phyloP scores from a whole-genome alignment of 1,284 basidiomycete species.

The Anthracocystis setariae region DNA sequence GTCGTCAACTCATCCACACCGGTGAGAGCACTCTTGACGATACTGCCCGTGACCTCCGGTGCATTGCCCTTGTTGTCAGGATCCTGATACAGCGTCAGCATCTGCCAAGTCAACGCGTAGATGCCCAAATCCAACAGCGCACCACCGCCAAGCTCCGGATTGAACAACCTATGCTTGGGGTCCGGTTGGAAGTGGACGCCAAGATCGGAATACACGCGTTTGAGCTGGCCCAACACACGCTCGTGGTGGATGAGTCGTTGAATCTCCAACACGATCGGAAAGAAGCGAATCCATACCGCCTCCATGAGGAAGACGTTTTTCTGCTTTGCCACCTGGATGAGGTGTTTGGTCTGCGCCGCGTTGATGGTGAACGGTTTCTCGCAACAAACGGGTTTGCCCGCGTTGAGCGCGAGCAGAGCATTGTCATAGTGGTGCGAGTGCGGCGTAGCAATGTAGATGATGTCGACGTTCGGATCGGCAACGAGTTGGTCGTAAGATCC shows the following conservation, averaged over 20 bases:
- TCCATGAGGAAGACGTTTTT: constrained; percentile 62
- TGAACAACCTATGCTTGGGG: constrained; percentile 80
- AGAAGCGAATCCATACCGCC: constrained; percentile 59
- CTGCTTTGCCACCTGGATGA: constrained; percentile 77
- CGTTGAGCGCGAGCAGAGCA: constrained; percentile 78
- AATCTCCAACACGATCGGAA: constrained; percentile 52
- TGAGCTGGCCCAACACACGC: constrained; percentile 42
- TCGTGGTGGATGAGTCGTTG: constrained; percentile 50
- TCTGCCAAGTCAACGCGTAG: constrained; percentile 63
- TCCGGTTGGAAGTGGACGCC: constrained; percentile 45
- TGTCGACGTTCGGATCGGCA: constrained; percentile 74
- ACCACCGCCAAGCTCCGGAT: constrained; percentile 84
- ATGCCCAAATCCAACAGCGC: constrained; percentile 78
- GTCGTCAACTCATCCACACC: constrained; percentile 82
- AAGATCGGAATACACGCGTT: constrained; percentile 49
- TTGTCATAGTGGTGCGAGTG: constrained; percentile 86
- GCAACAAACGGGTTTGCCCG: constrained; percentile 79
- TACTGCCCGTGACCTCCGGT: constrained; percentile 71
- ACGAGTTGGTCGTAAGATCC: constrained; percentile 83
- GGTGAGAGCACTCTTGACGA: constrained; percentile 79
- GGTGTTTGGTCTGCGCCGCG: constrained; percentile 71
- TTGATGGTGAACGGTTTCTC: constrained; percentile 70
- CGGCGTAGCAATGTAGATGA: constrained; percentile 76
- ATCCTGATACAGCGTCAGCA: constrained; percentile 50
- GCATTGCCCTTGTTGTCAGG: constrained; percentile 72